Conservation (phyloP, 768 basidiomycete genomes). For the Daedalea quercina region DNA sequence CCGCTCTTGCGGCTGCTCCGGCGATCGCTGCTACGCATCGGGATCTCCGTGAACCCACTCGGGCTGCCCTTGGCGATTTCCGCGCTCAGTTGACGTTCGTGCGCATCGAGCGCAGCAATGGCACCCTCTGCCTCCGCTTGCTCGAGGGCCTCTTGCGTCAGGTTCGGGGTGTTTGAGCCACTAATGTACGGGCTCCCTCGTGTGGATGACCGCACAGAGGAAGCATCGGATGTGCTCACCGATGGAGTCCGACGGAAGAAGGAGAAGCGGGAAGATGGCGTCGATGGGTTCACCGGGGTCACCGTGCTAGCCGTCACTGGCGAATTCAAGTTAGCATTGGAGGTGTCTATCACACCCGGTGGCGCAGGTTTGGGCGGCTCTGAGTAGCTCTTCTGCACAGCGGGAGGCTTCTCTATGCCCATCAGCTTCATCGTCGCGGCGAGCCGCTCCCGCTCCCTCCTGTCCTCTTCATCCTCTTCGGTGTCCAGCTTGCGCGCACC, state of each 20-base stretch:
- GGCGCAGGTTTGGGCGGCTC: constrained; percentile 21
- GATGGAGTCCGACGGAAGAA: constrained; percentile 57
- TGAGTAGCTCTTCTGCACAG: constrained; percentile 34
- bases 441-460: constrained; percentile 78
- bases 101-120: constrained; percentile 72
- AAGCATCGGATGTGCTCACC: constrained; percentile 36
- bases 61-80: constrained; percentile 70
- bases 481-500: constrained; percentile 78
- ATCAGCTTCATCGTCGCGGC: constrained; percentile 91
- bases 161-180: constrained; percentile 28
- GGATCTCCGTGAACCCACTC: constrained; percentile 78
- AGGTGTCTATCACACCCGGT: neutral
- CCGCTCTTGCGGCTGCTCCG: constrained; percentile 52
- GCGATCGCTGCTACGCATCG: constrained; percentile 43
- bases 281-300: constrained; percentile 21
- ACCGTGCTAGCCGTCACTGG: constrained; percentile 11
- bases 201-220: constrained; percentile 38
- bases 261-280: constrained; percentile 42
- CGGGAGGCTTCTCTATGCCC: constrained; percentile 70
- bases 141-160: constrained; percentile 72
- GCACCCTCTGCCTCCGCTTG: constrained; percentile 74
- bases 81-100: constrained; percentile 63
- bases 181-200: constrained; percentile 12
- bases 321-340: constrained; percentile 5
- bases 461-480: constrained; percentile 89